Evolutionary conservation across 192 early-diverging fungal species (phyloP).

Genomic region (Phlyctochytrium arcticum): DNA sequence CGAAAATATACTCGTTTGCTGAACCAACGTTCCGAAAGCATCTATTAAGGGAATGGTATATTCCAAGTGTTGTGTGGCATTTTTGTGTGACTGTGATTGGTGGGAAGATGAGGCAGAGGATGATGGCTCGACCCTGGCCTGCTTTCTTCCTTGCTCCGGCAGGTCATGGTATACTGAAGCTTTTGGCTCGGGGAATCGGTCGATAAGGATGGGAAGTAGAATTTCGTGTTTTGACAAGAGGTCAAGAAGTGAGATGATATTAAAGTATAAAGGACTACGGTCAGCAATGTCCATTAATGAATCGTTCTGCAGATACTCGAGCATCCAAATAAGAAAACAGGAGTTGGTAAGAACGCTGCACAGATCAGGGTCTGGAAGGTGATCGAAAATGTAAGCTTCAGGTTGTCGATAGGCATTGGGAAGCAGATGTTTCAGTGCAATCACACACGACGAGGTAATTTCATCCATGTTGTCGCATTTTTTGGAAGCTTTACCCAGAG

Average conservation of each 20-base stretch:
- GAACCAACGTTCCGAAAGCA: background rate
- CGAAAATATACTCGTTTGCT: background rate
- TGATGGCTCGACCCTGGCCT: too few species aligned
- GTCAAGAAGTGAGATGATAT: background rate
- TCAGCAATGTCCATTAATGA: slow-evolving; percentile 4
- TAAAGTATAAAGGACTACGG: background rate
- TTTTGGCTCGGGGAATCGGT: background rate
- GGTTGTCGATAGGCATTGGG: slow-evolving; percentile 2
- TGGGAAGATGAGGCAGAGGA: too few species aligned
- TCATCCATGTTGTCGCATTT: background rate
- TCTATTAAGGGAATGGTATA: background rate
- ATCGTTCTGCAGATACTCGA: background rate
- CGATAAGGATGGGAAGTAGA: background rate
- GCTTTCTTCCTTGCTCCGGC: background rate
- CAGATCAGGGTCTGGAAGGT: background rate
- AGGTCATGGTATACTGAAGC: background rate
- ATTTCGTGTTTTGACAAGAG: background rate
- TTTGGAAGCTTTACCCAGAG: background rate
- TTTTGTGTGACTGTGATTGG: too few species aligned
- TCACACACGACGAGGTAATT: background rate
- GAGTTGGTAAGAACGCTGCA: background rate
- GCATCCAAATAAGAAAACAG: background rate
- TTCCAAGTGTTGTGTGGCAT: background rate
- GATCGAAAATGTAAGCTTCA: background rate
- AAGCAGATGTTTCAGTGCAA: background rate